These are phyloP conservation scores for Puccinia brachypodii DNA, from an alignment of 1,284 basidiomycete genomes.

Conservation along the genomic window DNA sequence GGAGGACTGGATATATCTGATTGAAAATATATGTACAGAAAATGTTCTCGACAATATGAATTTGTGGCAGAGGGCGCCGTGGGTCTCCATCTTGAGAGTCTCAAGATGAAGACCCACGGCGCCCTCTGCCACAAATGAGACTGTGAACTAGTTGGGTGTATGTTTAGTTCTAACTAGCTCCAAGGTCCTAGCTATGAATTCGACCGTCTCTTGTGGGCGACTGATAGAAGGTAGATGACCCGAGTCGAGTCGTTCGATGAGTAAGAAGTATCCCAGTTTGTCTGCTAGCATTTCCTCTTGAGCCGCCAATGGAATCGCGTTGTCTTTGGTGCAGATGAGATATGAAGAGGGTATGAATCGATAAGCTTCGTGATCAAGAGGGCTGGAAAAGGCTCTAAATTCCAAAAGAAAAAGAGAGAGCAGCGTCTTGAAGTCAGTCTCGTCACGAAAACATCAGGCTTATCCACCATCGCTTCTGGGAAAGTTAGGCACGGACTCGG, in stretches of 20 bases:
- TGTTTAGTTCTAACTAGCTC: neutral
- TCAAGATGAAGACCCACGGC: no score
- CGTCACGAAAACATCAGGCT: neutral
- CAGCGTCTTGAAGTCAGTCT: neutral
- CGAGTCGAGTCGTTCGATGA: constrained; percentile 45
- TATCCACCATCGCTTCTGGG: neutral
- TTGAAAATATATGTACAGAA: no score
- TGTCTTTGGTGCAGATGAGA: constrained; percentile 50
- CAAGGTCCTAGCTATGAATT: constrained; percentile 40
- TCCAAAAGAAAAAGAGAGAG: neutral
- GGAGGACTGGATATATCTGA: no score
- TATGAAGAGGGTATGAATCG: constrained; percentile 50
- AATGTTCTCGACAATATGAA: no score
- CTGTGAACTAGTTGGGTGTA: neutral
- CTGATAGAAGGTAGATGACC: constrained; percentile 50
- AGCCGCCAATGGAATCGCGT: constrained; percentile 47
- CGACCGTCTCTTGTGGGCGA: constrained; percentile 48
- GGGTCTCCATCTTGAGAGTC: no score
- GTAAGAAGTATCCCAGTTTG: constrained; percentile 44
- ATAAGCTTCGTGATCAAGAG: constrained; percentile 49
- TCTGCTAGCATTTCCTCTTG: constrained; percentile 49
- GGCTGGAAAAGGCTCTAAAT: constrained; percentile 9
- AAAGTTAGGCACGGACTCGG: constrained; percentile 41
- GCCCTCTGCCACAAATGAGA: no score
- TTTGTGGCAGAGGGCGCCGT: no score